These are phyloP conservation scores for Protomyces macrosporus DNA, from an alignment of 1,139 yeast genomes.

Conservation along the genomic window DNA sequence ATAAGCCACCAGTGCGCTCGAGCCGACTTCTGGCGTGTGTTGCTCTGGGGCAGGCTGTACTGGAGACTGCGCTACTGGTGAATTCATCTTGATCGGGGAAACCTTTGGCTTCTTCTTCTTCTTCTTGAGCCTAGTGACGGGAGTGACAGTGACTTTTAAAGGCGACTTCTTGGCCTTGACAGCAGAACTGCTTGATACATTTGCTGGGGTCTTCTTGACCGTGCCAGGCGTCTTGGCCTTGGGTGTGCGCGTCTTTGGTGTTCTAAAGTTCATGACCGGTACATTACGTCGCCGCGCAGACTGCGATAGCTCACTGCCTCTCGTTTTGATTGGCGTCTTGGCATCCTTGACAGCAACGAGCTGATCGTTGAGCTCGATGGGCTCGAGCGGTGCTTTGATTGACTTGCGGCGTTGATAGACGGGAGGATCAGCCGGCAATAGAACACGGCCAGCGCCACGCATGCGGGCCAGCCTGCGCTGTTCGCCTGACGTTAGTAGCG, in stretches of 20 bases:
- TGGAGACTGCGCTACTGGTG: too few species aligned
- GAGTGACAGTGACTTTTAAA: not conserved
- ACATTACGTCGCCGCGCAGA: not conserved
- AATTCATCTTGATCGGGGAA: too few species aligned
- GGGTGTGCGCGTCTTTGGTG: slow-evolving; percentile 1
- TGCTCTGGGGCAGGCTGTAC: too few species aligned
- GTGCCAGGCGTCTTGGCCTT: not conserved
- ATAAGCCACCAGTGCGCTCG: too few species aligned
- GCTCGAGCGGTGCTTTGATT: not conserved
- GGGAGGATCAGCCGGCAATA: not conserved
- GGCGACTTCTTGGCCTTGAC: not conserved
- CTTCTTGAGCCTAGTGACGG: too few species aligned
- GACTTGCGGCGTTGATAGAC: not conserved
- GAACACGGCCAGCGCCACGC: slow-evolving; percentile 13
- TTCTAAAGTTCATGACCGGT: slow-evolving; percentile 8
- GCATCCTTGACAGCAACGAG: not conserved
- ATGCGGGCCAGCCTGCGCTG: slow-evolving; percentile 3
- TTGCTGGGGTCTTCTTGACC: not conserved
- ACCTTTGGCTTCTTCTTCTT: too few species aligned
- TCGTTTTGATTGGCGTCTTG: not conserved
- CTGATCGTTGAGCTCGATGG: not conserved
- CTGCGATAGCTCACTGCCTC: not conserved
- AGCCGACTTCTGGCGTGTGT: too few species aligned
- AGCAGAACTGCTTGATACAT: not conserved
- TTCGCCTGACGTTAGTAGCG: not conserved